A percentile compares a stretch with the other conserved stretches of the same genome.
phyloP scores from a whole-genome alignment of 495 filamentous ascomycete species.

The Cercophora samala region DNA sequence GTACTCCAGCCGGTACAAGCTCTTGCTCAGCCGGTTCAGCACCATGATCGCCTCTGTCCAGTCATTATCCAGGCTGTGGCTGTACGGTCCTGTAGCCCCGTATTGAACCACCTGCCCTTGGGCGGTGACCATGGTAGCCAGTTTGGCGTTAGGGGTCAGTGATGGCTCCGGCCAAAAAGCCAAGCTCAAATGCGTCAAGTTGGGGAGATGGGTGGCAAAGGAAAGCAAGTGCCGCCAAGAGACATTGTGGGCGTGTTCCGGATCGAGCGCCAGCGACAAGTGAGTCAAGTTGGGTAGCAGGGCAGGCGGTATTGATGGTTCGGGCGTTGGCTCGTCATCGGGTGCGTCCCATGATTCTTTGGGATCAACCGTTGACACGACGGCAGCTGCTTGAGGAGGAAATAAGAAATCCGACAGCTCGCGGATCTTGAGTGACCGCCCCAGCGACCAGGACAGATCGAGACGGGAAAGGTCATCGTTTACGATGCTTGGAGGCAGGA shows the following conservation, averaged over 20 bases:
- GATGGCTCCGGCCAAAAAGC: constrained; percentile 77
- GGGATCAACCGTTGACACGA: background rate
- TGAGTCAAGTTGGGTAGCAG: constrained; percentile 52
- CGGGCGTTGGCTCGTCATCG: constrained; percentile 10
- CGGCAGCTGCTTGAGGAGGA: constrained; percentile 21
- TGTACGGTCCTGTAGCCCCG: constrained; percentile 63
- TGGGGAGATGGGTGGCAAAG: constrained; percentile 58
- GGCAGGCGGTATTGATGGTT: constrained; percentile 28
- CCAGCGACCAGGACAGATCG: constrained; percentile 62
- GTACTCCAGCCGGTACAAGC: constrained; percentile 69
- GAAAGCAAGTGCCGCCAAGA: constrained; percentile 68
- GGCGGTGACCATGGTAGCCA: constrained; percentile 45
- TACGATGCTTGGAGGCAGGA: constrained; percentile 31
- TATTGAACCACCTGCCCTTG: constrained; percentile 47
- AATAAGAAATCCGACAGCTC: constrained; percentile 56
- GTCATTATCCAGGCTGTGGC: constrained; percentile 60
- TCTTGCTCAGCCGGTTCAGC: constrained; percentile 62
- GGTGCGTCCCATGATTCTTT: constrained; percentile 45
- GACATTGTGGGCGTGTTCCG: constrained; percentile 26
- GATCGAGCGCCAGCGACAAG: constrained; percentile 53
- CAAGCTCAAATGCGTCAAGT: constrained; percentile 72
- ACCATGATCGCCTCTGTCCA: constrained; percentile 67
- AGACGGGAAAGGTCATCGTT: constrained; percentile 56
- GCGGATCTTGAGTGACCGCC: constrained; percentile 55
- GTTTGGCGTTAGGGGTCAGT: constrained; percentile 60